phyloP scores from a whole-genome alignment of 129 eudicot genomes.

The Smallanthus sonchifolius region DNA sequence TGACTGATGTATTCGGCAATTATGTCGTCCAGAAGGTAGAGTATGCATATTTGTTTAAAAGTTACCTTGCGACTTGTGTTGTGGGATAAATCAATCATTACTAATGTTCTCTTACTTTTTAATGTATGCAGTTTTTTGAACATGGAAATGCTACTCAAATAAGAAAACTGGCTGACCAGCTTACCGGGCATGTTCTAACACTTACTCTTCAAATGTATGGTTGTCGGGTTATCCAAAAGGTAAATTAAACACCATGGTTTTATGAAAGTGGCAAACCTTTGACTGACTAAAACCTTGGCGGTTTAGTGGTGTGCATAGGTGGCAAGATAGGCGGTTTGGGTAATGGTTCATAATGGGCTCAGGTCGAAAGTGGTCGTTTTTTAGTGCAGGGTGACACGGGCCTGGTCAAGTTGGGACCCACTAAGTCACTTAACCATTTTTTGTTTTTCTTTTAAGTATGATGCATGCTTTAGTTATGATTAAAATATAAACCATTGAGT shows the following conservation, averaged over 20 bases:
- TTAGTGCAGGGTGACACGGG: neutral
- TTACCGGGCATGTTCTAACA: conserved; percentile 75
- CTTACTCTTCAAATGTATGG: conserved; percentile 99
- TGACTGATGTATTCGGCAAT: conserved; percentile 97
- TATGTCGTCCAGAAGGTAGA: conserved; percentile 93
- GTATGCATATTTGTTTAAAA: neutral
- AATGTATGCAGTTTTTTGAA: conserved; percentile 61
- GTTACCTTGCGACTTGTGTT: neutral
- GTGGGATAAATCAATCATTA: neutral
- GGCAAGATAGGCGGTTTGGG: neutral
- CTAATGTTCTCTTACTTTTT: neutral
- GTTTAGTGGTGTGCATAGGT: too few species aligned
- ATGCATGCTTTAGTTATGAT: neutral
- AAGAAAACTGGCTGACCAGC: conserved; percentile 83
- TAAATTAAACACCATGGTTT: conserved; percentile 18
- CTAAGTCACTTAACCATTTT: neutral
- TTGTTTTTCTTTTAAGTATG: neutral
- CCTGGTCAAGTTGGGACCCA: too few species aligned
- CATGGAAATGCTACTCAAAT: conserved; percentile 81
- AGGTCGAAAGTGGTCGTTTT: neutral
- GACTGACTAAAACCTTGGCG: neutral
- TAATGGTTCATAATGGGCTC: neutral
- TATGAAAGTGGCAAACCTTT: neutral
- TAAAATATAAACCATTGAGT: neutral
- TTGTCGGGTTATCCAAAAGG: conserved; percentile 97